Evolutionary conservation across 257 asterid species (phyloP).

Genomic region (Lithospermum erythrorhizon): DNA sequence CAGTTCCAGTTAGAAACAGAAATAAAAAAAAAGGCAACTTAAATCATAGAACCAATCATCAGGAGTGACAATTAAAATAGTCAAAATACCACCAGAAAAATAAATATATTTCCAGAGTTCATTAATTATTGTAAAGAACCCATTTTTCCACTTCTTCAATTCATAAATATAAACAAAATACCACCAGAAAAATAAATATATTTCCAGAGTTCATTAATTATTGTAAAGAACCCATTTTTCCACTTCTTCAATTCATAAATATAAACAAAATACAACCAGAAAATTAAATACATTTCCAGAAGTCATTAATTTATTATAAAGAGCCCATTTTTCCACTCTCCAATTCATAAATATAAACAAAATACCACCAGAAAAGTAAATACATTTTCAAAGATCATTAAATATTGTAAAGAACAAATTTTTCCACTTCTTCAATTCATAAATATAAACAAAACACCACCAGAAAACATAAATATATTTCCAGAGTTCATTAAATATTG

Average conservation of each 20-base stretch:
- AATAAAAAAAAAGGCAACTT: slow-evolving; percentile 1
- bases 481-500: not conserved
- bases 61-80: not conserved
- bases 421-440: too few species aligned
- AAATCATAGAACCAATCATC: slow-evolving; percentile 17
- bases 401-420: too few species aligned
- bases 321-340: slow-evolving; percentile 14
- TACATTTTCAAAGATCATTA: too few species aligned
- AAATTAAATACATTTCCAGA: slow-evolving; percentile 6
- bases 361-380: too few species aligned
- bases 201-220: too few species aligned
- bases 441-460: too few species aligned
- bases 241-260: too few species aligned
- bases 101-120: not conserved
- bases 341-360: not conserved
- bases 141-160: slow-evolving; percentile 13
- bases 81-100: slow-evolving; percentile 10
- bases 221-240: too few species aligned
- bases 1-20: slow-evolving; percentile 14
- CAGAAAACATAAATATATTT: slow-evolving; percentile 11
- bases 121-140: slow-evolving; percentile 9
- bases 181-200: too few species aligned
- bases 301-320: slow-evolving; percentile 4
- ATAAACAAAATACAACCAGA: not conserved
- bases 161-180: too few species aligned